Evolutionary conservation across 176 grass and related monocot species (phyloP).

Genomic region (Carex pumila): DNA sequence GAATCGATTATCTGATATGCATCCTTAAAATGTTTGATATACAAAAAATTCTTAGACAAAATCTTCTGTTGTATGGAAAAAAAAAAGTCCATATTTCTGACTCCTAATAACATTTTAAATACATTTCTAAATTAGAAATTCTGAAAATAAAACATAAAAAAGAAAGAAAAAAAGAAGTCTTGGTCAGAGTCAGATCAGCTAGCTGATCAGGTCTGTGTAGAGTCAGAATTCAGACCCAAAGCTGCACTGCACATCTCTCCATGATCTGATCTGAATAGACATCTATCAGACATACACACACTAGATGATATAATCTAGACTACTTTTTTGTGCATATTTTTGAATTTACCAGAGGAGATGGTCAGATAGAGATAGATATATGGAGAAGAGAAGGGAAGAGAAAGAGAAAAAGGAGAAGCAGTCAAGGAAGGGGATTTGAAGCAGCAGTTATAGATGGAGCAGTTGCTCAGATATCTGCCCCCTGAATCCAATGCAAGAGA

Average conservation of each 20-base stretch:
- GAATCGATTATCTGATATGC: too few relatives aligned
- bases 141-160: neutral
- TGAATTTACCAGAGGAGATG: neutral
- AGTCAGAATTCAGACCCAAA: neutral
- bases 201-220: neutral
- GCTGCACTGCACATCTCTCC: slow-evolving; percentile 13
- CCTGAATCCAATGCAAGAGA: slow-evolving; percentile 12
- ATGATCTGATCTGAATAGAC: slow-evolving; percentile 13
- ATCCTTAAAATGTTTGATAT: too few relatives aligned
- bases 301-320: neutral
- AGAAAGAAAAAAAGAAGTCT: neutral
- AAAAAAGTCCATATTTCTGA: too few relatives aligned
- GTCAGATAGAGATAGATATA: neutral
- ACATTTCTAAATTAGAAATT: too few relatives aligned
- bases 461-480: neutral
- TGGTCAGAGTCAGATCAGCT: neutral
- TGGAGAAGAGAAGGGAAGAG: neutral
- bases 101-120: too few relatives aligned
- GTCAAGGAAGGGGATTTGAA: neutral
- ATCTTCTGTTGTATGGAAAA: too few relatives aligned
- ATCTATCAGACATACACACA: neutral
- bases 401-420: neutral
- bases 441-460: neutral
- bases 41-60: too few relatives aligned
- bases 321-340: neutral